Evolutionary conservation across 495 filamentous ascomycete genomes (phyloP).

Genomic region (Aspergillus campestris): DNA sequence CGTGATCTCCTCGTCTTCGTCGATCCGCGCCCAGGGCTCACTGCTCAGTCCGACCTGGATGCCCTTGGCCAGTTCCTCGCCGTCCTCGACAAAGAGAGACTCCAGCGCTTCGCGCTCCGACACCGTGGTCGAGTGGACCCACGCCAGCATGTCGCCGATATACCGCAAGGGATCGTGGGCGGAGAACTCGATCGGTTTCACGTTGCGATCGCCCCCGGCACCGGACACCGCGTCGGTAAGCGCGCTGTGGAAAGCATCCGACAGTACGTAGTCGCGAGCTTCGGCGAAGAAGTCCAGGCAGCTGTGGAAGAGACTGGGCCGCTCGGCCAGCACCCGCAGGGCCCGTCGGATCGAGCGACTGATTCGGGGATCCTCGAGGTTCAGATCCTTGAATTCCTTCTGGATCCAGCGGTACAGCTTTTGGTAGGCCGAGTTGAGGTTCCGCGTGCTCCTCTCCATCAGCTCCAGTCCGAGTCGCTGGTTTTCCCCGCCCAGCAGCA

Average conservation of each 20-base stretch:
- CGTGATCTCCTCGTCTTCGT: constrained; percentile 49
- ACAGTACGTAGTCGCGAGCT: constrained; percentile 76
- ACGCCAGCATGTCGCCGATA: constrained; percentile 95
- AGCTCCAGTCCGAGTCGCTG: constrained; percentile 80
- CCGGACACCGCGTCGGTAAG: constrained; percentile 63
- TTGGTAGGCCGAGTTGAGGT: constrained; percentile 86
- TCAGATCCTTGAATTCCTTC: constrained; percentile 82
- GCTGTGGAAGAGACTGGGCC: constrained; percentile 83
- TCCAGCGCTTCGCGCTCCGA: constrained; percentile 91
- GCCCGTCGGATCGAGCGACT: constrained; percentile 77
- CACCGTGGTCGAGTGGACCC: constrained; percentile 88
- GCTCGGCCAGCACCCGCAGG: constrained; percentile 79
- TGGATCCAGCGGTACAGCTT: constrained; percentile 95
- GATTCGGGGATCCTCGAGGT: constrained; percentile 92
- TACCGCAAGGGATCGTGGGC: constrained; percentile 91
- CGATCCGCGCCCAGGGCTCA: constrained; percentile 68
- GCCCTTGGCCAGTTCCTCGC: constrained; percentile 79
- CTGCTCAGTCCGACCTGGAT: constrained; percentile 80
- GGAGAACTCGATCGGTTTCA: constrained; percentile 89
- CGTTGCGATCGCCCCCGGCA: constrained; percentile 36
- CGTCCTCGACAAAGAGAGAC: constrained; percentile 81
- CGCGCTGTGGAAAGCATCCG: constrained; percentile 85
- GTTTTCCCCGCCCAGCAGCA: constrained; percentile 82
- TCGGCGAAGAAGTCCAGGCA: constrained; percentile 93
- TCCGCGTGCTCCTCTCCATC: constrained; percentile 79